Conservation (phyloP, 768 basidiomycete genomes). For the Crassisporium funariophilum region DNA sequence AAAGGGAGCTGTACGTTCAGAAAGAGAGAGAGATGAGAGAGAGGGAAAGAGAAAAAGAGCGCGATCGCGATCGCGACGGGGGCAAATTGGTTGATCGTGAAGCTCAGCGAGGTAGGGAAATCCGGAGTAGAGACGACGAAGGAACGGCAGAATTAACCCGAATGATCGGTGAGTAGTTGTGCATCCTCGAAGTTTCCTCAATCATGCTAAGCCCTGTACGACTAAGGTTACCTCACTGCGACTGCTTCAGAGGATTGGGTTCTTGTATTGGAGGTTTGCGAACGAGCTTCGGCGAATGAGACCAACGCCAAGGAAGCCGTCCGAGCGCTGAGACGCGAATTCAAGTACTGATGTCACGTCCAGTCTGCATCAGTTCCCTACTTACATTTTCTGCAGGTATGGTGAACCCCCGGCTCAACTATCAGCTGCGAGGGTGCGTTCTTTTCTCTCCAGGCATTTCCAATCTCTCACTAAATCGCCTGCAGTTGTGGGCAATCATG, state of each 20-base stretch:
- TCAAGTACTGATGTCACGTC: conserved; percentile 58
- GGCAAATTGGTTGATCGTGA: background rate
- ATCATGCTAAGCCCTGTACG: background rate
- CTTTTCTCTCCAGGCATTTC: conserved; percentile 1
- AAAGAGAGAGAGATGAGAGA: conserved; percentile 38
- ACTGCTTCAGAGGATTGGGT: conserved; percentile 83
- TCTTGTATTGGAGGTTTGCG: conserved; percentile 83
- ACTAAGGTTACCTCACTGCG: conserved; percentile 70
- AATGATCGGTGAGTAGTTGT: conserved; percentile 64
- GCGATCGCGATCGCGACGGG: background rate
- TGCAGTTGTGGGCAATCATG: conserved; percentile 90
- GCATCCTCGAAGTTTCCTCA: background rate
- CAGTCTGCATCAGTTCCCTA: conserved; percentile 4
- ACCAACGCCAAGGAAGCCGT: conserved; percentile 81
- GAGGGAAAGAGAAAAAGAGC: conserved; percentile 2
- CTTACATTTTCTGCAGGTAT: conserved; percentile 44
- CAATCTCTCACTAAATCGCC: background rate
- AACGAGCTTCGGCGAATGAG: conserved; percentile 74
- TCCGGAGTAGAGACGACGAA: conserved; percentile 46
- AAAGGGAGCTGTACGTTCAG: conserved; percentile 22
- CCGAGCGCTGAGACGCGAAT: conserved; percentile 78
- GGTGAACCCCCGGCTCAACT: conserved; percentile 77
- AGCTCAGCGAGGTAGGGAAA: conserved; percentile 24
- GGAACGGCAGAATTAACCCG: conserved; percentile 57
- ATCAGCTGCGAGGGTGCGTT: conserved; percentile 70